A percentile compares a stretch with the other conserved stretches of the same genome.
Evolutionary conservation across 306 rosid species (phyloP).

Genomic region (Dalbergia oliveri): DNA sequence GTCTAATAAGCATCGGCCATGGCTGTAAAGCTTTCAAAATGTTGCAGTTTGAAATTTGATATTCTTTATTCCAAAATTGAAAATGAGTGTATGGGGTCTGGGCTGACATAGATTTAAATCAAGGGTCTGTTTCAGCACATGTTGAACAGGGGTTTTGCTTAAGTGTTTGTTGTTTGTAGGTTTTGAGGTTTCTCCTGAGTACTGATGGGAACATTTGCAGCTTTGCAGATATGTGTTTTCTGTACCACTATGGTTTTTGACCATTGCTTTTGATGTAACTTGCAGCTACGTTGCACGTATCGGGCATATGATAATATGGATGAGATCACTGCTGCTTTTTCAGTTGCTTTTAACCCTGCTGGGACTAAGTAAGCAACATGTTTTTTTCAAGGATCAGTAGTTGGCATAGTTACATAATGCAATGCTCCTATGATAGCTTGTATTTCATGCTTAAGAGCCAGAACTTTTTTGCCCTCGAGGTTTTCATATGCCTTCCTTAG

Average conservation of each 20-base stretch:
- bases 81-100: background rate
- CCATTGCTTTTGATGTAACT: constrained; percentile 41
- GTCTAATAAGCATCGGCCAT: too few species aligned
- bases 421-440: constrained; percentile 28
- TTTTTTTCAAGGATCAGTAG: constrained; percentile 28
- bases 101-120: background rate
- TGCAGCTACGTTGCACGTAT: constrained; percentile 94
- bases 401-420: constrained; percentile 7
- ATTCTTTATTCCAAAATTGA: background rate
- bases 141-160: constrained; percentile 14
- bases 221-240: constrained; percentile 33
- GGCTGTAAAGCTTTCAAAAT: background rate
- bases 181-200: constrained; percentile 24
- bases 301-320: constrained; percentile 98
- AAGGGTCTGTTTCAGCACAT: background rate
- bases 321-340: constrained; percentile 92
- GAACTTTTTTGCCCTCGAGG: background rate
- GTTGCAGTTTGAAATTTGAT: constrained; percentile 19
- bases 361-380: constrained; percentile 78
- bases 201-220: background rate
- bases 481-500: background rate
- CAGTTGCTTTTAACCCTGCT: constrained; percentile 87
- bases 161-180: constrained; percentile 23
- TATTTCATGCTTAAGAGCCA: background rate
- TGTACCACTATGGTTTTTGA: constrained; percentile 40